These are phyloP conservation scores for Cerioporus squamosus DNA, from an alignment of 1,284 basidiomycete genomes.

Conservation along the genomic window DNA sequence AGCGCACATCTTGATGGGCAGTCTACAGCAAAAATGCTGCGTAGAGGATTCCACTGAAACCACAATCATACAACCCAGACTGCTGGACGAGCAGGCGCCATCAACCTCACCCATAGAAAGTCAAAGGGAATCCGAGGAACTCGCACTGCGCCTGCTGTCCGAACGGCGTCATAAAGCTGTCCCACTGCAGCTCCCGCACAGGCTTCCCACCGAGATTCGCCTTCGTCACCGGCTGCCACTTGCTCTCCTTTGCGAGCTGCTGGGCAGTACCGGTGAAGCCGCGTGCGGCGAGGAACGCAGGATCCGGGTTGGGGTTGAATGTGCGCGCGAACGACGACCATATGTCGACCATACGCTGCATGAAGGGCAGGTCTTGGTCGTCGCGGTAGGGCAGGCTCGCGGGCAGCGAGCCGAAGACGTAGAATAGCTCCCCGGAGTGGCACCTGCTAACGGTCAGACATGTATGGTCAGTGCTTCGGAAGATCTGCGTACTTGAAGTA, in stretches of 20 bases:
- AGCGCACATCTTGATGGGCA: too few relatives aligned
- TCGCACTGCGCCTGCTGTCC: constrained; percentile 33
- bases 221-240: constrained; percentile 31
- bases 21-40: too few relatives aligned
- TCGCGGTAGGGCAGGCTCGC: constrained; percentile 42
- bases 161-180: constrained; percentile 32
- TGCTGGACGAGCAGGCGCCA: too few relatives aligned
- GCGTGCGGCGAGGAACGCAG: constrained; percentile 39
- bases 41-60: too few relatives aligned
- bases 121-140: constrained; percentile 29
- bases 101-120: constrained; percentile 22
- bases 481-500: constrained; percentile 35
- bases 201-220: constrained; percentile 23
- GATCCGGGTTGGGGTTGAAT: constrained; percentile 45
- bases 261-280: constrained; percentile 29
- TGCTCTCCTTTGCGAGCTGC: constrained; percentile 25
- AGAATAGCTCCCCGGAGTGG: constrained; percentile 46
- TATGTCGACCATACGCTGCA: constrained; percentile 40
- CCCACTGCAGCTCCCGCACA: constrained; percentile 31
- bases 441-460: constrained; percentile 30
- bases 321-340: constrained; percentile 46
- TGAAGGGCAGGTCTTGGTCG: constrained; percentile 41
- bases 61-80: too few relatives aligned
- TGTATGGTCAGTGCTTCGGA: neutral
- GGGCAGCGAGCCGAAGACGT: constrained; percentile 41